phyloP scores from a whole-genome alignment of 148 eudicot genomes.

The Persicaria maculosa region DNA sequence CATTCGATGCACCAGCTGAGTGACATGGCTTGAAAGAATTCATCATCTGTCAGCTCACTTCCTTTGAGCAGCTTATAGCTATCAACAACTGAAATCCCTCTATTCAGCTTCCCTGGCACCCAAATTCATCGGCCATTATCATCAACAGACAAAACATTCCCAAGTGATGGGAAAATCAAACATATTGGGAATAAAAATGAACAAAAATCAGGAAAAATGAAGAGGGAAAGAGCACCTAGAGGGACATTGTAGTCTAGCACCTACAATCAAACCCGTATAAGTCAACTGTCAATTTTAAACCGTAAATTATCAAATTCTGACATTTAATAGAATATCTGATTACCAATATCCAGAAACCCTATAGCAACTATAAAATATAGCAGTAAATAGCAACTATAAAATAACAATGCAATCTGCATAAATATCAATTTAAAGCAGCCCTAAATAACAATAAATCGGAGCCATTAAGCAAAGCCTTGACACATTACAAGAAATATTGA shows the following conservation, averaged over 20 bases:
- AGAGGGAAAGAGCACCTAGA: constrained; percentile 20
- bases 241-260: constrained; percentile 38
- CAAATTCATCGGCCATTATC: constrained; percentile 4
- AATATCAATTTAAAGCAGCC: no score
- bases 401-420: no score
- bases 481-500: no score
- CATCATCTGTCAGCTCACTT: constrained; percentile 26
- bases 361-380: no score
- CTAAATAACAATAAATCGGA: no score
- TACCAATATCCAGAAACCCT: no score
- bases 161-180: neutral
- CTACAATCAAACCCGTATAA: constrained; percentile 8
- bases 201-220: neutral
- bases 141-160: neutral
- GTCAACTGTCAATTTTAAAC: neutral
- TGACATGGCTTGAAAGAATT: constrained; percentile 30
- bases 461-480: no score
- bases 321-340: no score
- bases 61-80: constrained; percentile 37
- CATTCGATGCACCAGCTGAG: constrained; percentile 60
- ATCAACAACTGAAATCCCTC: constrained; percentile 47
- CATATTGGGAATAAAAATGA: neutral
- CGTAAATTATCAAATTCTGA: neutral
- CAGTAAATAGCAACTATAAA: no score
- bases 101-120: constrained; percentile 39